phyloP scores from a whole-genome alignment of 176 grass and related monocot genomes.

The Pontederia crassipes region DNA sequence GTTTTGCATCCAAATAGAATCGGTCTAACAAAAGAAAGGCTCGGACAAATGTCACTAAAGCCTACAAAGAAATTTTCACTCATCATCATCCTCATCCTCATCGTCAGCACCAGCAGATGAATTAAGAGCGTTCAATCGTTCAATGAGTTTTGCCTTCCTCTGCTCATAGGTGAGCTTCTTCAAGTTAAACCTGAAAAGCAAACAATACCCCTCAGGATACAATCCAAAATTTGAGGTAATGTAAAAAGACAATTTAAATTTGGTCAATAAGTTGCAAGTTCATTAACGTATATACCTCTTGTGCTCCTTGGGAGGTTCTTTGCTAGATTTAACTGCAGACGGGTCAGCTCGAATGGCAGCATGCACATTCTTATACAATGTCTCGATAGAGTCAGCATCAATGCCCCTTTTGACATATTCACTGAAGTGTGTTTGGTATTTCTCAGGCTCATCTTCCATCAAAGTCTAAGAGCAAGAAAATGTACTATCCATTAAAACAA shows the following conservation, averaged over 20 bases:
- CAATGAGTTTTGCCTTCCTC: background rate
- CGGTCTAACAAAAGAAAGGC: background rate
- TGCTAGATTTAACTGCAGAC: background rate
- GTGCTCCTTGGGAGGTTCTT: background rate
- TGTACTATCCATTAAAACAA: too few relatives aligned
- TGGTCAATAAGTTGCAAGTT: background rate
- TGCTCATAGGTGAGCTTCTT: slow-evolving; percentile 1
- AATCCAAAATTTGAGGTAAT: background rate
- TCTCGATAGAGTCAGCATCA: slow-evolving; percentile 48
- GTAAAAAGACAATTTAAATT: too few relatives aligned
- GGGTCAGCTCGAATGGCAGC: slow-evolving; percentile 20
- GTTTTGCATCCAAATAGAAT: too few relatives aligned
- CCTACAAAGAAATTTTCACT: slow-evolving; percentile 24
- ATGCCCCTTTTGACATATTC: slow-evolving; percentile 63
- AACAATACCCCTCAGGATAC: background rate
- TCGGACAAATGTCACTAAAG: background rate
- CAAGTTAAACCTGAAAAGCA: background rate
- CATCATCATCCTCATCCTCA: slow-evolving; percentile 18
- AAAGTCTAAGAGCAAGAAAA: background rate
- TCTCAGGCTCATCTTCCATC: background rate
- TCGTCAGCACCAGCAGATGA: background rate
- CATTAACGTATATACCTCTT: background rate
- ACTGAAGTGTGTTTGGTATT: slow-evolving; percentile 55
- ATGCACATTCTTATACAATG: slow-evolving; percentile 74
- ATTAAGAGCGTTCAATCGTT: slow-evolving; percentile 1